These are phyloP conservation scores for Prillingera fragicola DNA, from an alignment of 1,284 basidiomycete species.

Conservation along the genomic window DNA sequence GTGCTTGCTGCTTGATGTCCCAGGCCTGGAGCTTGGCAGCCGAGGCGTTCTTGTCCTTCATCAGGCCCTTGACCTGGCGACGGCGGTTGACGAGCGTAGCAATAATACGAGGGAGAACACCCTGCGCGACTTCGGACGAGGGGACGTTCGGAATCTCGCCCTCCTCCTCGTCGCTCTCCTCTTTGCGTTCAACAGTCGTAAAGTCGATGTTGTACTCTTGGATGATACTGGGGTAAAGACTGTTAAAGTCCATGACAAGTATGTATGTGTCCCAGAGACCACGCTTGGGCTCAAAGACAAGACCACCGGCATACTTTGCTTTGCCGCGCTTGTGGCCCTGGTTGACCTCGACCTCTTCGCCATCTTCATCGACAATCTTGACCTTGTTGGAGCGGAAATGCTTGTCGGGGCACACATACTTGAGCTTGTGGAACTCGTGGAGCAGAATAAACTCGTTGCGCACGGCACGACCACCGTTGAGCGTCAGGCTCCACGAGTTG, in stretches of 20 bases:
- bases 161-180: conserved; percentile 57
- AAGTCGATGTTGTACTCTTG: conserved; percentile 99
- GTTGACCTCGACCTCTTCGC: conserved; percentile 58
- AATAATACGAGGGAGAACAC: conserved; percentile 91
- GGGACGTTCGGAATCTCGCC: conserved; percentile 89
- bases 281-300: conserved; percentile 94
- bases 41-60: conserved; percentile 81
- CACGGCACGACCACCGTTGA: conserved; percentile 93
- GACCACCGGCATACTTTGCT: conserved; percentile 97
- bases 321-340: conserved; percentile 64
- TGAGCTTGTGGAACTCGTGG: conserved; percentile 94
- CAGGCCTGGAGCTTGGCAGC: conserved; percentile 80
- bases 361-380: conserved; percentile 28
- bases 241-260: conserved; percentile 99
- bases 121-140: conserved; percentile 64
- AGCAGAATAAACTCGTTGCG: conserved; percentile 98
- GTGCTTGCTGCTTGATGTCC: conserved; percentile 94
- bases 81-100: conserved; percentile 87
- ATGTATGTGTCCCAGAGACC: conserved; percentile 96
- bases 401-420: conserved; percentile 97
- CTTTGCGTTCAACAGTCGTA: conserved; percentile 78
- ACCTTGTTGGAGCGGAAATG: conserved; percentile 60
- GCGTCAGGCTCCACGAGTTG: conserved; percentile 94
- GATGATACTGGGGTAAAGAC: conserved; percentile 97
- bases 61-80: conserved; percentile 83